Conservation (phyloP, 2,329 filamentous ascomycete species). For the Cladophialophora immunda region DNA sequence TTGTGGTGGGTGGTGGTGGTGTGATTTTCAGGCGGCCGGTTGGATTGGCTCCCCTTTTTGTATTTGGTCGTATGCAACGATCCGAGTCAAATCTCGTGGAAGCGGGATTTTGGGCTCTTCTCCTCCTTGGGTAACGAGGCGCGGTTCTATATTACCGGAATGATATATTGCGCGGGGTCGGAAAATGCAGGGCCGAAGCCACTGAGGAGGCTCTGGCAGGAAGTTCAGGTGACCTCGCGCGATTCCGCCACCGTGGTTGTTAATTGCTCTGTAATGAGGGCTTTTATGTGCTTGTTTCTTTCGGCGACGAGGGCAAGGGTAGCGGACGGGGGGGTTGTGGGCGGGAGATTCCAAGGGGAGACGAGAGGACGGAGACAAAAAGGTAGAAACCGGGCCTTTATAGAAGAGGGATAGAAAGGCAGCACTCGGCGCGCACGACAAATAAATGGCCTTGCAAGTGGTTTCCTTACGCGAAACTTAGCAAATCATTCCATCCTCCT, state of each 20-base stretch:
- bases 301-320: not conserved
- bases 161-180: not conserved
- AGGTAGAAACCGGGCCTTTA: not conserved
- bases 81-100: not conserved
- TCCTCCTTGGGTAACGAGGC: too few relatives aligned
- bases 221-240: not conserved
- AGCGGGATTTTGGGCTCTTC: not conserved
- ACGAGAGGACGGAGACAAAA: not conserved
- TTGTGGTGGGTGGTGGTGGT: too few relatives aligned
- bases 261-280: not conserved
- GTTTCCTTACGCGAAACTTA: conserved; percentile 16
- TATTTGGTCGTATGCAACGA: not conserved
- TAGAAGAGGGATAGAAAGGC: not conserved
- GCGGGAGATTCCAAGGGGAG: not conserved
- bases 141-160: too few relatives aligned
- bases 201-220: not conserved
- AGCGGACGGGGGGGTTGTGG: not conserved
- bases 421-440: too few relatives aligned
- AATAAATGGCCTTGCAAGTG: not conserved
- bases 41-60: too few relatives aligned
- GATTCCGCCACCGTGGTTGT: not conserved
- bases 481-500: conserved; percentile 17
- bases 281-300: not conserved
- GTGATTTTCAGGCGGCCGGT: too few relatives aligned
- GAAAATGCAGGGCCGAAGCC: conserved; percentile 7